Base-by-base conservation (phyloP, 2,329 filamentous ascomycete genomes). In the Ophiostoma triangulosporum region DNA sequence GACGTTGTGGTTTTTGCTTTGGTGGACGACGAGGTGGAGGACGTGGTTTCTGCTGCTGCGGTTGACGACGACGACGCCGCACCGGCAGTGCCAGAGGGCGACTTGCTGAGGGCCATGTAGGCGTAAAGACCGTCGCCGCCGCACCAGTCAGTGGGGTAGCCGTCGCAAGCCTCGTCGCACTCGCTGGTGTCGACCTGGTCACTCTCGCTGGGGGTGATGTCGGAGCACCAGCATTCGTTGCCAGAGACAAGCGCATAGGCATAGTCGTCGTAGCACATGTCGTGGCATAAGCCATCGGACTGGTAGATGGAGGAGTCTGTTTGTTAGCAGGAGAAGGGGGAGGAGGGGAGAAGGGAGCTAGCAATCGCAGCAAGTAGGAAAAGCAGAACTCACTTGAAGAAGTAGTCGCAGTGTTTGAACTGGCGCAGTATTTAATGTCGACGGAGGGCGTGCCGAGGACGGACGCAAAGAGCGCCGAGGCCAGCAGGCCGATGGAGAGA, bases 171-270 rank as follows among this genome's bases (percentile, higher is more conserved):
- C 0, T 64, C 65, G 58, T 73, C 66, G 67, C 86, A 91, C 22
- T 74, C 60, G 32, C 57, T 59, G 1, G 67, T 65, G 22, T 68
- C 62, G 50, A 73, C 68, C 53, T 71, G 64, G 31, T 63, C 64
- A 20, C 62, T 63, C 31, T 68, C 58, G 50, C 70, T 70, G 8
- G 86, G 86, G 2, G 73, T 73, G 61, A 81, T 81, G 64, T 88
- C 76, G 35, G 83, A 83, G 64, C 86, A 91, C 84, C 84, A 91
- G 64, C 86, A 91, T 51, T 73, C 66, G 31, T 78, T 70, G 15
- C 68, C 73, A 60, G 87, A 76, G 1, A 89, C 70, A 48, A 91
- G 71, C 58, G 83, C 84, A 57, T 83, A 86, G 36, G 85, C 84
- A 58, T 73, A 85, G 15, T 71, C 60, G 24, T 61, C 60, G 20